A percentile compares a stretch with the other conserved stretches of the same genome.
Conservation (phyloP, 2,329 filamentous ascomycete species). For the Cordyceps cicadae region DNA sequence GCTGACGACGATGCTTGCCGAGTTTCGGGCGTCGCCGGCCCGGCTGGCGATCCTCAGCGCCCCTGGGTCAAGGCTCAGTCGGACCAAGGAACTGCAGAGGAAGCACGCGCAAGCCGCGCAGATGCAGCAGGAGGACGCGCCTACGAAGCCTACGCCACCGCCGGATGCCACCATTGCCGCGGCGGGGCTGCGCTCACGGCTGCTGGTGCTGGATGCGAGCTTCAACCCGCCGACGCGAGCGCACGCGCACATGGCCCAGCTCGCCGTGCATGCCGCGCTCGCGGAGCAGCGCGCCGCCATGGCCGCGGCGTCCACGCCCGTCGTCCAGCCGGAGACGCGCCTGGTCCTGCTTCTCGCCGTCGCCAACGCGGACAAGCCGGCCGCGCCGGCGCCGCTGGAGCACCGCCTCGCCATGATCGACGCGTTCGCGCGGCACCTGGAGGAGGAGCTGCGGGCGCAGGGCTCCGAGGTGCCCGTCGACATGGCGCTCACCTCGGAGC, state of each 20-base stretch:
- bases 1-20: constrained; percentile 33
- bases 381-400: constrained; percentile 59
- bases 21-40: constrained; percentile 35
- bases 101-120: background rate
- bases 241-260: constrained; percentile 48
- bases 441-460: constrained; percentile 17
- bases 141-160: background rate
- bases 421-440: constrained; percentile 52
- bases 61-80: background rate
- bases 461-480: constrained; percentile 38
- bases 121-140: too few relatives aligned
- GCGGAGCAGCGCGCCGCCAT: constrained; percentile 7
- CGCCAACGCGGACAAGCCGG: constrained; percentile 58
- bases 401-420: constrained; percentile 65
- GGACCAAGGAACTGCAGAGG: background rate
- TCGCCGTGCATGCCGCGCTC: constrained; percentile 30
- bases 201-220: constrained; percentile 57
- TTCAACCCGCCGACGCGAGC: constrained; percentile 61
- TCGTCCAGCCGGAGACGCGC: constrained; percentile 21
- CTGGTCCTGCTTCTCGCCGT: constrained; percentile 53
- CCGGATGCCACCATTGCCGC: constrained; percentile 17
- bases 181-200: constrained; percentile 15
- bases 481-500: constrained; percentile 60
- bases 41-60: constrained; percentile 36
- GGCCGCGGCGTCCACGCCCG: background rate